Percentiles rank a stretch among this genome's conserved stretches.
phyloP scores from a whole-genome alignment of 2,329 filamentous ascomycete species.

The Stachybotrys chlorohalonatus region DNA sequence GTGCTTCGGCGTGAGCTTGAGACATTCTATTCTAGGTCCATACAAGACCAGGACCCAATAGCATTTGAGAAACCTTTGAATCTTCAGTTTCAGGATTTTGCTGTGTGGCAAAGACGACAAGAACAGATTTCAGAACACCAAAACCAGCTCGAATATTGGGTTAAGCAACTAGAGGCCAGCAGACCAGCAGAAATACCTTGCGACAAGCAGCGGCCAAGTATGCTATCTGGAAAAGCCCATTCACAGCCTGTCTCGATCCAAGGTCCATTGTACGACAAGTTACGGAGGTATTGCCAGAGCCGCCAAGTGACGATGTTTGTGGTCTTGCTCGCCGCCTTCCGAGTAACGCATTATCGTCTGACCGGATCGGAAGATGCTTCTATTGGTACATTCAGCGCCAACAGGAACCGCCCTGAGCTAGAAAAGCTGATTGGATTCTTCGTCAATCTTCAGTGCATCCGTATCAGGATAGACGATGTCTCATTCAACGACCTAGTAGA shows the following conservation, averaged over 20 bases:
- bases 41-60: constrained; percentile 6
- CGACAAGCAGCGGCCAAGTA: constrained; percentile 4
- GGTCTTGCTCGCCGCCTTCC: constrained; percentile 11
- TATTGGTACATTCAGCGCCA: constrained; percentile 10
- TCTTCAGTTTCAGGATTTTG: constrained; percentile 14
- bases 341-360: constrained; percentile 12
- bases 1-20: constrained; percentile 6
- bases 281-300: constrained; percentile 6
- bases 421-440: constrained; percentile 11
- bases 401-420: constrained; percentile 7
- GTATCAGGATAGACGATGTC: constrained; percentile 7
- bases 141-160: constrained; percentile 8
- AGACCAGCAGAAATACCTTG: constrained; percentile 5
- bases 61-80: constrained; percentile 7
- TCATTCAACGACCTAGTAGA: constrained; percentile 9
- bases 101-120: constrained; percentile 8
- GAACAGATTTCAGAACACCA: constrained; percentile 4
- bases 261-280: not conserved
- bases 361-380: constrained; percentile 11
- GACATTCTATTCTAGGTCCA: constrained; percentile 6
- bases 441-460: constrained; percentile 12
- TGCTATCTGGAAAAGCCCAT: constrained; percentile 4
- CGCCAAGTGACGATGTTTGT: constrained; percentile 2
- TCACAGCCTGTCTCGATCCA: constrained; percentile 3
- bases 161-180: constrained; percentile 1